A percentile compares a stretch with the other conserved stretches of the same genome.
Conservation (phyloP, 495 filamentous ascomycete genomes). For the Corynascus novoguineensis region DNA sequence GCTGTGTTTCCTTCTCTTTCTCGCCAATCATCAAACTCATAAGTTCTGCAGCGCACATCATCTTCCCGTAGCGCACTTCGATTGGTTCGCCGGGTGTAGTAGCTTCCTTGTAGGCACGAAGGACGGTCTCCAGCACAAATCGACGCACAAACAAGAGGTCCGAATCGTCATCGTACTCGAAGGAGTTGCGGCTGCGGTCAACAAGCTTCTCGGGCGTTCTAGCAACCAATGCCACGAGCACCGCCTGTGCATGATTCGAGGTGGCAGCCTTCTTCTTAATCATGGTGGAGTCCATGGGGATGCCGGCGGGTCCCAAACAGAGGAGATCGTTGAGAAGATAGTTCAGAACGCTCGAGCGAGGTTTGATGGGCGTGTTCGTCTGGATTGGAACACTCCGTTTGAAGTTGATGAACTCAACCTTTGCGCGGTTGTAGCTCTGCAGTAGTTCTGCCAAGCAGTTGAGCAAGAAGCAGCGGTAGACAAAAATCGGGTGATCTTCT, state of each 20-base stretch:
- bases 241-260: slow-evolving; percentile 74
- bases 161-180: slow-evolving; percentile 72
- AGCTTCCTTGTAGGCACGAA: slow-evolving; percentile 89
- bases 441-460: slow-evolving; percentile 90
- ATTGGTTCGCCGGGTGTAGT: slow-evolving; percentile 69
- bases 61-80: slow-evolving; percentile 79
- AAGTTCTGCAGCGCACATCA: slow-evolving; percentile 80
- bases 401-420: slow-evolving; percentile 98
- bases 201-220: slow-evolving; percentile 75
- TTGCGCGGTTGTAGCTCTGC: slow-evolving; percentile 87
- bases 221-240: slow-evolving; percentile 78
- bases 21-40: slow-evolving; percentile 89
- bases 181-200: slow-evolving; percentile 40
- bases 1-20: slow-evolving; percentile 52
- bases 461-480: slow-evolving; percentile 92
- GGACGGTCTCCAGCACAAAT: slow-evolving; percentile 88
- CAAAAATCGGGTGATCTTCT: slow-evolving; percentile 90
- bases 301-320: slow-evolving; percentile 65
- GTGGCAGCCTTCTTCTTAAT: slow-evolving; percentile 81
- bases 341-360: slow-evolving; percentile 84
- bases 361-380: slow-evolving; percentile 84
- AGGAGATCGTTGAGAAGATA: slow-evolving; percentile 86
- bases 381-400: slow-evolving; percentile 76
- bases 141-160: slow-evolving; percentile 88
- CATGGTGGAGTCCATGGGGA: slow-evolving; percentile 61